Evolutionary conservation across 768 basidiomycete species (phyloP).

Genomic region (Lactarius evosmus): DNA sequence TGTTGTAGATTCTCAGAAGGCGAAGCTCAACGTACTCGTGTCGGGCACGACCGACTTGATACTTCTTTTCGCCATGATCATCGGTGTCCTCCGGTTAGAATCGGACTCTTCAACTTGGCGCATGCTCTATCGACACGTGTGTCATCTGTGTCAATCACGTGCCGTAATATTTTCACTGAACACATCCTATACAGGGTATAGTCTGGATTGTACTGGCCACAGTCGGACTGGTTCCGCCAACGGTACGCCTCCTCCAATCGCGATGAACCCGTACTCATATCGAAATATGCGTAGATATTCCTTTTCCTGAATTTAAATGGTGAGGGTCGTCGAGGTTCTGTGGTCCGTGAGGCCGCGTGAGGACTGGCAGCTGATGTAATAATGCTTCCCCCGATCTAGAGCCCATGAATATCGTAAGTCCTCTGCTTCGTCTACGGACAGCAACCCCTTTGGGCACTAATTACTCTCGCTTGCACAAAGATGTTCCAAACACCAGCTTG

Average conservation of each 20-base stretch:
- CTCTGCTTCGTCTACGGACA: background rate
- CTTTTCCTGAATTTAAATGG: conserved; percentile 15
- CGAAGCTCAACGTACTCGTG: background rate
- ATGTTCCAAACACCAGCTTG: conserved; percentile 12
- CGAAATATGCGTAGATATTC: background rate
- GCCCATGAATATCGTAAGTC: conserved; percentile 8
- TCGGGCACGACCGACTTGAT: conserved; percentile 8
- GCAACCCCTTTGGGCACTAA: background rate
- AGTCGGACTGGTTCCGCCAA: conserved; percentile 8
- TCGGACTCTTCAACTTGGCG: conserved; percentile 1
- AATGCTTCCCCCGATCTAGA: background rate
- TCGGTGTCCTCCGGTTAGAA: conserved; percentile 2
- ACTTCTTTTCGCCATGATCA: conserved; percentile 11
- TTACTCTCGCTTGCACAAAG: background rate
- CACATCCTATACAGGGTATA: background rate
- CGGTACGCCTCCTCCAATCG: background rate
- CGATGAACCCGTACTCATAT: background rate
- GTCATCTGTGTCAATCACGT: background rate
- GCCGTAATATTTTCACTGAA: background rate
- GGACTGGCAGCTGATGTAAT: background rate
- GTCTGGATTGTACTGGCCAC: conserved; percentile 9
- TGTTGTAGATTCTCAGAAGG: background rate
- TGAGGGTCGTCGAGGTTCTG: background rate
- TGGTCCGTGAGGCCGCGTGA: background rate
- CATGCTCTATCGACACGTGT: conserved; percentile 8